Base-by-base conservation (phyloP, 306 rosid species). In the Cicer yamashitae region DNA sequence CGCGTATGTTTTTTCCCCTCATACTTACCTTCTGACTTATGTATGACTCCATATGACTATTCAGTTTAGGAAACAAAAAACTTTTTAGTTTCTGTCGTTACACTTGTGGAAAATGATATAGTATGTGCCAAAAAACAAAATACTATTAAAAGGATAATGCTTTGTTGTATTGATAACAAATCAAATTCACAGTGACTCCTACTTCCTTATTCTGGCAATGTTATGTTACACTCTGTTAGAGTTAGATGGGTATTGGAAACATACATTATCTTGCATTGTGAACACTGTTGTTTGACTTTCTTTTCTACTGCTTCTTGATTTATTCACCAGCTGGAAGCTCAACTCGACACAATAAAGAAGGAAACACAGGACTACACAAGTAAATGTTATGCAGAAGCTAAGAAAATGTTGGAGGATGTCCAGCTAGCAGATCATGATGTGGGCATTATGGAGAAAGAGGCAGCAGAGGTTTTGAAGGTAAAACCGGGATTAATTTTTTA, bases 381-480 rank as follows among this genome's bases (percentile, higher is more conserved):
- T 37, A 71, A 78, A 80, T 84, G 88, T 68, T 81, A 80, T 63
- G 83, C 86, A 9, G 96, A 92, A 78, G 84, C 89, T 12, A 85
- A 80, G 76, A 82, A 72, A 71, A 84, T 90, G 82, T 57, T 59
- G 85, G 96, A 89, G 15, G 92, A 88, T 58, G 75, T 92, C 18
- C 79, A 87, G 25, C 66, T 13, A 70, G 88, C 88, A 73, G 87
- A 84, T 67, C 84, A 30, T 71, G 85, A 88, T 62, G 56, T 94
- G 75, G 81, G 83, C 76, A 72, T 59, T 62, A 78, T 89, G 86
- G 96, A 92, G 81, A 77, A 79, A 81, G 97, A 92, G 82, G 96
- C 88, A 10, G 89, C 77, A 2, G 92, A 84, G 47, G 86, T 88
- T 87, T 77, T 87, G 54, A 82, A 91, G 96, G 98, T 94, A 82